Base-by-base conservation (phyloP, 768 basidiomycete species). In the Kockovaella imperatae region DNA sequence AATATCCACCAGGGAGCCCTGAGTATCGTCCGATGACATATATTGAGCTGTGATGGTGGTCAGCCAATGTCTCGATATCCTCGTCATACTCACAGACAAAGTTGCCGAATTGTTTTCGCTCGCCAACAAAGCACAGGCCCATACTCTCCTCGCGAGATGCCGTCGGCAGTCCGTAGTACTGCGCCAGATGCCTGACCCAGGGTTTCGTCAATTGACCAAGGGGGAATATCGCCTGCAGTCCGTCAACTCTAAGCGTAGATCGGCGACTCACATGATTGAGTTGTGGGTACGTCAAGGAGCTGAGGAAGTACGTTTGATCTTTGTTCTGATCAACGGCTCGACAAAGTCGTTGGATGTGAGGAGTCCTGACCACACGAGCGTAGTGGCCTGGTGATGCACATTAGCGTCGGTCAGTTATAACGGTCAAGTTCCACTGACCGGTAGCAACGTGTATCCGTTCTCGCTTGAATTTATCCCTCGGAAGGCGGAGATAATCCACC, bases 51-150 rank as follows among this genome's bases (percentile, higher is more conserved):
- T n/a, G n/a, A n/a, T n/a, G 32, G 35, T 41, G 40, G 15, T 38
- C 14, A 34, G 31, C 30, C 11, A 13, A 36, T 13, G 28, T 28
- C 20, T n/a, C 35, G 17, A 46, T 28, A 45, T 35, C 24, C 17
- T n/a, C 15, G 29, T 29, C 29, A 2, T 15, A 71, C 78, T 53
- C 51, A 84, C 87, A 78, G 41, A 91, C 68, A 64, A 91, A 96
- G 7, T 78, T 72, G 23, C 76, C 74, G 56, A 93, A 91, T 40
- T 74, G 77, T 8, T 76, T 75, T 60, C 83, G 80, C 63, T 90
- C 80, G 4, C 90, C 91, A 1, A 97, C 82, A 55, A 97, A 97
- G 62, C 91, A 97, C 15, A 97, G 78, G 0, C 91, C 91, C 80
- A 93, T 89, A 69, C 86, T 89, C 64, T 97, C 91, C 15, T 76